Conservation (phyloP, 2,329 filamentous ascomycete genomes). For the Proliferodiscus dingleyae region DNA sequence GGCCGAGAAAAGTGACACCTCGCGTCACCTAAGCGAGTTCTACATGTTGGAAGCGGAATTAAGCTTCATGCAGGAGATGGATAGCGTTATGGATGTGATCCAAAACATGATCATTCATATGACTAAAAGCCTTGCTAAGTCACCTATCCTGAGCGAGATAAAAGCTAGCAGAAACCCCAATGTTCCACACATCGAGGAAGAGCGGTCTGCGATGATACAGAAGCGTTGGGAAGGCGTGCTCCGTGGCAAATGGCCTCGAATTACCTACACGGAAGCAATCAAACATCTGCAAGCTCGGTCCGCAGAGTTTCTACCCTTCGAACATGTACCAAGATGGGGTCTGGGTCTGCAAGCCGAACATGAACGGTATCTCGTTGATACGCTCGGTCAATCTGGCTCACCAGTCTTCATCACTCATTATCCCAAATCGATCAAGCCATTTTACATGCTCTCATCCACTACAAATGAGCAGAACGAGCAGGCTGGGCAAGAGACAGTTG, state of each 20-base stretch:
- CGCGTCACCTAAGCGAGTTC: conserved; percentile 91
- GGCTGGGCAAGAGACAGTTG: conserved; percentile 46
- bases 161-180: conserved; percentile 1
- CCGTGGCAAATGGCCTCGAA: conserved; percentile 62
- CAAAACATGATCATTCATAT: conserved; percentile 69
- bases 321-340: conserved; percentile 65
- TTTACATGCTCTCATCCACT: conserved; percentile 69
- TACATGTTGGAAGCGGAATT: conserved; percentile 97
- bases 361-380: conserved; percentile 77
- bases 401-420: conserved; percentile 94
- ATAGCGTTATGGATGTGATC: conserved; percentile 70
- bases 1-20: conserved; percentile 88
- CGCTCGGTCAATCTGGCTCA: conserved; percentile 43
- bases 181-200: not conserved
- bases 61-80: conserved; percentile 68
- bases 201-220: conserved; percentile 45
- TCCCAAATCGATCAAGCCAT: conserved; percentile 83
- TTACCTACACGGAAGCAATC: conserved; percentile 80
- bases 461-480: conserved; percentile 1
- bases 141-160: conserved; percentile 50
- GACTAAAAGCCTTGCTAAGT: conserved; percentile 38
- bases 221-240: conserved; percentile 67
- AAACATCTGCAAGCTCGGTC: conserved; percentile 55
- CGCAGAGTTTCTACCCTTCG: conserved; percentile 66
- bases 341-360: conserved; percentile 82